phyloP scores from a whole-genome alignment of 441 rosid species.

The Melastoma candidum region DNA sequence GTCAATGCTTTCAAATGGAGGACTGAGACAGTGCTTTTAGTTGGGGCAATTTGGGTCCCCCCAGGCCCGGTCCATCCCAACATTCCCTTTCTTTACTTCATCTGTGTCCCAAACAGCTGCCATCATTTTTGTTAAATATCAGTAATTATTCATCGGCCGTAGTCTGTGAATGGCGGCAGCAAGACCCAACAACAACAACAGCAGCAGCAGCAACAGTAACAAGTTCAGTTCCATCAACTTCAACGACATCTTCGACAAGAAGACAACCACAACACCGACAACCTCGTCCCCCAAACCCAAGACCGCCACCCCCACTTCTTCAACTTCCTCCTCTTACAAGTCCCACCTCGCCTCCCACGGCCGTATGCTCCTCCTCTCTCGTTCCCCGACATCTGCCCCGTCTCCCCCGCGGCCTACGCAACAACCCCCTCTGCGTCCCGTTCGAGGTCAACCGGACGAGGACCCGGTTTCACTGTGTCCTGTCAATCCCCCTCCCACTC shows the following conservation, averaged over 20 bases:
- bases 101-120: no score
- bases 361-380: conserved; percentile 82
- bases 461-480: conserved; percentile 64
- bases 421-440: conserved; percentile 10
- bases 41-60: no score
- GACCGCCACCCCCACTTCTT: conserved; percentile 12
- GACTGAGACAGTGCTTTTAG: no score
- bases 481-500: conserved; percentile 13
- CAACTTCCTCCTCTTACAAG: conserved; percentile 27
- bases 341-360: conserved; percentile 36
- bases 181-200: no score
- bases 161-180: no score
- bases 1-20: no score
- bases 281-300: conserved; percentile 12
- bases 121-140: no score
- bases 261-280: conserved; percentile 9
- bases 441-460: conserved; percentile 21
- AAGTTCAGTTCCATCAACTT: conserved; percentile 63
- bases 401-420: conserved; percentile 8
- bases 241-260: conserved; percentile 57
- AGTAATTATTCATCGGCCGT: no score
- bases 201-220: conserved; percentile 18
- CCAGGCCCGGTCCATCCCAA: no score
- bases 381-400: conserved; percentile 16
- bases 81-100: no score